phyloP scores from a whole-genome alignment of 164 flowering plant species.

The Vitis riparia region DNA sequence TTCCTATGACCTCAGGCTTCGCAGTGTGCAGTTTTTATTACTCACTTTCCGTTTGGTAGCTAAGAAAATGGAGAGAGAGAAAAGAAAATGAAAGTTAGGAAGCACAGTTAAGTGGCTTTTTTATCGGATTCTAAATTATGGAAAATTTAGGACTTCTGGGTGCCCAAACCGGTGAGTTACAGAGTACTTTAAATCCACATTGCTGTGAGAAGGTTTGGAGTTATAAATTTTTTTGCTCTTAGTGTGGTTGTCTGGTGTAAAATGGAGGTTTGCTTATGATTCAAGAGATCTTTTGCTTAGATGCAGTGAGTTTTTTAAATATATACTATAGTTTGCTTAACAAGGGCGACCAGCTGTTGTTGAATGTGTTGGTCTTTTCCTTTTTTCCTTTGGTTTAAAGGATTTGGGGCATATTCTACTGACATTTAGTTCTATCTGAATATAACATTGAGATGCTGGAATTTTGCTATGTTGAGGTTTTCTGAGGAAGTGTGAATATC shows the following conservation, averaged over 20 bases:
- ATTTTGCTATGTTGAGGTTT: not conserved
- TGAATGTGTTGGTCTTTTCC: not conserved
- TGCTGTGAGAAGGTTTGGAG: too few species aligned
- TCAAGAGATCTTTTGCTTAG: not conserved
- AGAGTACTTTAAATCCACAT: too few species aligned
- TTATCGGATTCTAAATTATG: not conserved
- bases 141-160: too few species aligned
- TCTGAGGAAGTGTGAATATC: not conserved
- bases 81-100: not conserved
- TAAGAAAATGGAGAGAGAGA: too few species aligned
- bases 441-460: not conserved
- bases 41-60: not conserved
- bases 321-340: not conserved
- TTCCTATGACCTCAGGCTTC: not conserved
- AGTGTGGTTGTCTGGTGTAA: not conserved
- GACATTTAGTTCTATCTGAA: not conserved
- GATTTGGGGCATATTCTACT: not conserved
- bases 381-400: not conserved
- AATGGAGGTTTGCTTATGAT: not conserved
- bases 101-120: not conserved
- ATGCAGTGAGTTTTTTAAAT: not conserved
- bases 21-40: not conserved
- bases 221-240: not conserved
- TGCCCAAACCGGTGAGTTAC: too few species aligned
- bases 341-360: constrained; percentile 1